Conservation (phyloP, 345 rosid genomes). For the Nephelium lappaceum region DNA sequence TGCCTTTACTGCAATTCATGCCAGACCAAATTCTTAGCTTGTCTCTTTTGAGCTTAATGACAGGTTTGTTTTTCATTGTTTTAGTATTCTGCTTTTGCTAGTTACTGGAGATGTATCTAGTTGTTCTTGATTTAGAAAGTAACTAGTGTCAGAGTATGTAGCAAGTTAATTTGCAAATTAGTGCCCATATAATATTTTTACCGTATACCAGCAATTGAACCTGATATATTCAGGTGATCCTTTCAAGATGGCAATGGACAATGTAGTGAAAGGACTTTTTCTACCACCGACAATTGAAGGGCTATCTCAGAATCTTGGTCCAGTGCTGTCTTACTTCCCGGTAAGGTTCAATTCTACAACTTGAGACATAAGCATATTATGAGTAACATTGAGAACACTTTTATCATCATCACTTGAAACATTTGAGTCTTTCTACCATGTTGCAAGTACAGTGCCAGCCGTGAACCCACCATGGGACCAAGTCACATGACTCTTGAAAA, state of each 20-base stretch:
- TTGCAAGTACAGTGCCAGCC: no score
- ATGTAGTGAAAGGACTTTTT: conserved; percentile 8
- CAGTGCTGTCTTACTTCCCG: conserved; percentile 4
- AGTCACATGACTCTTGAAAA: no score
- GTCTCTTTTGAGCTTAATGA: conserved; percentile 40
- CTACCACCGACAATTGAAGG: not conserved
- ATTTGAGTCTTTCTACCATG: no score
- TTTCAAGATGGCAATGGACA: conserved; percentile 8
- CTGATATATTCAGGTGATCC: not conserved
- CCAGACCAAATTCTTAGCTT: conserved; percentile 33
- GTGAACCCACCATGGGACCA: no score
- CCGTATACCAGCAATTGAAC: not conserved
- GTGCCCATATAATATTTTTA: not conserved
- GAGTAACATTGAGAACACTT: no score
- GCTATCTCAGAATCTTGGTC: conserved; percentile 19
- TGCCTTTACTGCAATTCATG: conserved; percentile 52
- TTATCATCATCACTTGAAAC: no score
- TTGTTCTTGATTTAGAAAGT: no score
- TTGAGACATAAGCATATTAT: no score
- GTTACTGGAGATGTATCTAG: no score
- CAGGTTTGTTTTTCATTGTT: conserved; percentile 43
- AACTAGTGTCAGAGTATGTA: no score
- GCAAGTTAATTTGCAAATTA: no score
- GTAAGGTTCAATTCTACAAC: conserved; percentile 10
- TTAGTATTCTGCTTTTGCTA: no score